Conservation (phyloP, 1,284 basidiomycete genomes). For the Hemileia vastatrix region DNA sequence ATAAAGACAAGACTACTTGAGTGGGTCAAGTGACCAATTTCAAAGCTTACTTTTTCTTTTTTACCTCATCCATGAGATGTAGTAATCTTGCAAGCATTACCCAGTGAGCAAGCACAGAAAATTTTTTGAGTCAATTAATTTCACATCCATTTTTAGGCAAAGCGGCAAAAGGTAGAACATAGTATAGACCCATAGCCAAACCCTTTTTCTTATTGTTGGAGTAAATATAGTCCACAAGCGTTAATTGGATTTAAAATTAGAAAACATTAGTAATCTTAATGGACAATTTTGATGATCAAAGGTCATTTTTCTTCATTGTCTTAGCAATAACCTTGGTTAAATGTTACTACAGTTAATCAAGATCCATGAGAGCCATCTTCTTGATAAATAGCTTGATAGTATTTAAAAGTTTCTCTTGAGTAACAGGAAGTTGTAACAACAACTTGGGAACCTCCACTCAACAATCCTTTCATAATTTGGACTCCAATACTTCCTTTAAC, state of each 20-base stretch:
- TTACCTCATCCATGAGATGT: conserved; percentile 88
- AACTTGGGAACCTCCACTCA: conserved; percentile 89
- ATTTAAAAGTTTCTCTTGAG: conserved; percentile 84
- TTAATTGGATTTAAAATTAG: too few species aligned
- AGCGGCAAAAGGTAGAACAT: conserved; percentile 93
- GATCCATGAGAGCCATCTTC: conserved; percentile 87
- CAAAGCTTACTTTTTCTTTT: conserved; percentile 90
- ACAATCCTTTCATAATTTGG: conserved; percentile 88
- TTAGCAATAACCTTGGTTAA: conserved; percentile 96
- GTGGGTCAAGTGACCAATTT: conserved; percentile 95
- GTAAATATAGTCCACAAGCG: conserved; percentile 95
- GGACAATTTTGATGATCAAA: too few species aligned
- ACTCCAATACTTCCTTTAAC: conserved; percentile 95
- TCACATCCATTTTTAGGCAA: conserved; percentile 96
- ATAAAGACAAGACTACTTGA: conserved; percentile 91
- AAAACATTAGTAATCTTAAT: too few species aligned
- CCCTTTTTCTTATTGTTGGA: conserved; percentile 51
- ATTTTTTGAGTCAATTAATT: conserved; percentile 91
- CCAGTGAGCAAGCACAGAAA: conserved; percentile 90
- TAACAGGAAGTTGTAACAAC: conserved; percentile 94
- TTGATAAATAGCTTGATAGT: conserved; percentile 97
- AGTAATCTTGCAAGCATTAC: conserved; percentile 95
- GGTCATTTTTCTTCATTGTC: conserved; percentile 96
- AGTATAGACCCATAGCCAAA: conserved; percentile 89
- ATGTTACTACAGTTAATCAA: conserved; percentile 93